A percentile compares a stretch with the other conserved stretches of the same genome.
These are phyloP conservation scores for Escovopsis sp. DNA, from an alignment of 2,329 filamentous ascomycete genomes.

Conservation along the genomic window DNA sequence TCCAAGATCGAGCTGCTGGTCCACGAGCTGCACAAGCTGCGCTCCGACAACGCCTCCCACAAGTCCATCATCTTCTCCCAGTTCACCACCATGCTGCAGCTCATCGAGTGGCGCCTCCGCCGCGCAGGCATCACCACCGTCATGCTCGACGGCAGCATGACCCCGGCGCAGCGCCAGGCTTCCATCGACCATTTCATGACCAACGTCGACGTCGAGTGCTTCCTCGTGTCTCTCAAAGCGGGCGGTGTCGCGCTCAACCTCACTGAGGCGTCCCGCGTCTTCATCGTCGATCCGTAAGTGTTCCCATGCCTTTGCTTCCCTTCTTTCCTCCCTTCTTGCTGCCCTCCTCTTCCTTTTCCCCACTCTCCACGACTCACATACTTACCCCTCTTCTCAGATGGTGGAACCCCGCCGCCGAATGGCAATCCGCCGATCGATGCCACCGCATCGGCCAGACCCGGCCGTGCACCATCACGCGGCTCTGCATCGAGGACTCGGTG, in stretches of 20 bases:
- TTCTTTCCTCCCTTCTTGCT: background rate
- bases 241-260: constrained; percentile 91
- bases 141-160: constrained; percentile 97
- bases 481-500: constrained; percentile 94
- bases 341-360: no score
- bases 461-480: constrained; percentile 82
- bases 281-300: constrained; percentile 87
- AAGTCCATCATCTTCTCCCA: constrained; percentile 98
- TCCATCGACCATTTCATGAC: constrained; percentile 96
- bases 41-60: constrained; percentile 81
- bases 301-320: background rate
- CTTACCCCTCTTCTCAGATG: constrained; percentile 39
- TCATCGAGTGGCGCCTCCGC: constrained; percentile 91
- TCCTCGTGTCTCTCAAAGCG: constrained; percentile 89
- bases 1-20: constrained; percentile 96
- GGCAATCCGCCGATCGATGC: constrained; percentile 88
- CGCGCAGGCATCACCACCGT: constrained; percentile 96
- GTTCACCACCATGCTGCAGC: constrained; percentile 92
- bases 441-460: constrained; percentile 93
- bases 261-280: constrained; percentile 86
- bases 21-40: constrained; percentile 81
- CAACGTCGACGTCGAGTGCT: constrained; percentile 86
- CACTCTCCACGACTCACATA: background rate
- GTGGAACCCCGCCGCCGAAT: constrained; percentile 99
- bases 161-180: constrained; percentile 77